Evolutionary conservation across 306 rosid species (phyloP), one percentile per base, ranked within the genome.

Genomic region (Glycine tomentella): DNA sequence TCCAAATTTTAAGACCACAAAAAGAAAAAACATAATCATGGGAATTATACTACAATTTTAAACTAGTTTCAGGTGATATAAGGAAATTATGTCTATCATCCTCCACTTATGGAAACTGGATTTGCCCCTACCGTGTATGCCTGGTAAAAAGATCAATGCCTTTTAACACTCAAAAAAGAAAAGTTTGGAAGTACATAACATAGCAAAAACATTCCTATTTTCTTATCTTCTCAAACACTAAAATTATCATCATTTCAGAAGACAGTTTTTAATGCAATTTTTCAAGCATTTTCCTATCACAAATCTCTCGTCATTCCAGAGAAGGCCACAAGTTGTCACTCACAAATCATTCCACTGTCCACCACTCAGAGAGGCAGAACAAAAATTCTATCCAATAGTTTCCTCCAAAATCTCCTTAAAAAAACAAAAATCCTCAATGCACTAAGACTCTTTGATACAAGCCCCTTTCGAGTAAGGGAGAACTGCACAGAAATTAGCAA

Each of bases 261-360:
- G 10, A 15, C 7, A 71, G 12, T 25, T 71, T 49, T 6, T 40
- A 17, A 34, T 9, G 10, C 58, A 50, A 45, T 3, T 9, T 34
- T 69, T 69, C 36, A 58, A 53, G 25, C 59, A 59, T 6, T 12
- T 59, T 58, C 68, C 52, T 4, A 69, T 62, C 63, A 72, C 3
- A 44, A 5, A 69, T 40, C 58, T 55, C 68, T 14, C n/a, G 40
- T 70, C 42, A 58, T 9, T 70, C 42, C 36, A 59, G 49, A 68
- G 34, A 74, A 79, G 25, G 40, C 63, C 77, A 80, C 62, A 61
- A 49, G 13, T 33, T 49, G 63, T 48, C 59, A 33, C 71, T 56
- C 71, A 16, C 40, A 45, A 71, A 16, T 50, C 77, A 50, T 14
- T 62, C 9, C 13, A 69, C 58, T 68, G 14, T 12, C 45, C 56